phyloP scores from a whole-genome alignment of 1,139 yeast genomes.

The Candida buenavistaensis region DNA sequence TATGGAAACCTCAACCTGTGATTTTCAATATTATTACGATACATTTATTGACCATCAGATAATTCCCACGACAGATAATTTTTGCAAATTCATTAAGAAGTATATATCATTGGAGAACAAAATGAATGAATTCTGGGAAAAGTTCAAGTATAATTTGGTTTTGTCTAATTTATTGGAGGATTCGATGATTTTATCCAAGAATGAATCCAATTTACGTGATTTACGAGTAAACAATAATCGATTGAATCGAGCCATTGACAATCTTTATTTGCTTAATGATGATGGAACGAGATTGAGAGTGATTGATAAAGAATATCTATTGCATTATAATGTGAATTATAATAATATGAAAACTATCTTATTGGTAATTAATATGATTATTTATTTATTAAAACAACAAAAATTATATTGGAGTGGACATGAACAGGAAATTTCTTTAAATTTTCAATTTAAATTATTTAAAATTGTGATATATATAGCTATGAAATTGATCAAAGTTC shows the following conservation, averaged over 20 bases:
- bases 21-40: constrained; percentile 11
- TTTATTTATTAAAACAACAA: constrained; percentile 25
- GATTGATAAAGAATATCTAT: constrained; percentile 16
- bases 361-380: constrained; percentile 23
- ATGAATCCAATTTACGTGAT: constrained; percentile 33
- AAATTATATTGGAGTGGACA: constrained; percentile 6
- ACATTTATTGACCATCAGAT: constrained; percentile 7
- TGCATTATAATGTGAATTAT: constrained; percentile 10
- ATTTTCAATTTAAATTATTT: constrained; percentile 19
- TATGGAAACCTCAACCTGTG: neutral
- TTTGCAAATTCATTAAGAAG: constrained; percentile 28
- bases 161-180: constrained; percentile 44
- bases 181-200: constrained; percentile 44
- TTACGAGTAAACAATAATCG: constrained; percentile 7
- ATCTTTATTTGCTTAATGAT: constrained; percentile 8
- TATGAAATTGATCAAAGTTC: constrained; percentile 30
- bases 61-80: constrained; percentile 22
- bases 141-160: constrained; percentile 42
- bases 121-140: constrained; percentile 37
- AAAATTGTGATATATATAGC: constrained; percentile 34
- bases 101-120: constrained; percentile 24
- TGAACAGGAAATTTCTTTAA: constrained; percentile 1
- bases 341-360: constrained; percentile 17
- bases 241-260: constrained; percentile 3
- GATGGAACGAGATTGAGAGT: constrained; percentile 22